Base-by-base conservation (phyloP, 192 early-diverging fungal species). In the Linnemannia elongata region DNA sequence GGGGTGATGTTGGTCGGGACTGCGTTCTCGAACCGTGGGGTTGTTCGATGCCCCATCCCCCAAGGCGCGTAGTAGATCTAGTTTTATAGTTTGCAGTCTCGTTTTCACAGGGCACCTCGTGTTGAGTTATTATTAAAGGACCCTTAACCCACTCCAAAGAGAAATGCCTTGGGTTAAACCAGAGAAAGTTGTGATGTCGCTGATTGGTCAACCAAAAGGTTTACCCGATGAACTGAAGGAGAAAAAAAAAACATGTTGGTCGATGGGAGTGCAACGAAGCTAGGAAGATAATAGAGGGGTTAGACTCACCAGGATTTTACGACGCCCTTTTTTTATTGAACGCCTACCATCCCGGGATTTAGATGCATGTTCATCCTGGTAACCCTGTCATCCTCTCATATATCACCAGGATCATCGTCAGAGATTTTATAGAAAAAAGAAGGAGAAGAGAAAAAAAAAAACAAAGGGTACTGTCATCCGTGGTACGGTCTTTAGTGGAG, bases 1-100 rank as follows among this genome's bases (percentile, higher is more conserved):
- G 78, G 77, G 10, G 75, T 76, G 2, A 78, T 89, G 82, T 38
- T 89, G 30, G 10, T 89, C 20, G 82, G 82, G 0, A 80, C 85
- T 20, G 79, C 45, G 15, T 79, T 69, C 36, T 78, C 75, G 2
- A 49, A 49, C n/a, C 63, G 68, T 57, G 82, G 79, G 44, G 44
- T 89, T 22, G 17, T 77, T 3, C 78, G 84, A n/a, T 86, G 84
- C 71, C 75, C 84, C 41, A 49, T 86, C 6, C 84, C 84, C 6
- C 12, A 76, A 13, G 60, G 69, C 17, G 49, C 39, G 30, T 85
- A 69, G n/a, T n/a, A 47, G 47, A 66, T 41, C 54, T n/a, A 22
- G 8, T 9, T 57, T 57, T 52, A 0, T 45, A 52, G 1, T 22
- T 18, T 18, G 17, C 17, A 4, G 22, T 18, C 49, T 1, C 18